Conservation (phyloP, 306 rosid species). For the Vigna angularis region DNA sequence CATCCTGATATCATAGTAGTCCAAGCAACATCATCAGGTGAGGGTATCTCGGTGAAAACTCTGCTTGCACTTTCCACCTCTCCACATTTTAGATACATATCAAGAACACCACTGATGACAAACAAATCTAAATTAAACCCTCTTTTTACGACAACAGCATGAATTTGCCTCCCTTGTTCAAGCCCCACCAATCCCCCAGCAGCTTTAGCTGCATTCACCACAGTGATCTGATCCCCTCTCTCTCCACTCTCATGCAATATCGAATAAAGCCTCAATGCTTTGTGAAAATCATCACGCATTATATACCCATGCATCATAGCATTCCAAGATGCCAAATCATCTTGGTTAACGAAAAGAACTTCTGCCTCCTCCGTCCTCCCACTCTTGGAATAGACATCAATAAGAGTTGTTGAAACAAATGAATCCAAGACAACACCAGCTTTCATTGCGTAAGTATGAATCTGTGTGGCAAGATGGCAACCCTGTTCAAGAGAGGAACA, state of each 20-base stretch:
- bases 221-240: constrained; percentile 60
- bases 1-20: constrained; percentile 86
- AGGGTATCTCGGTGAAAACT: constrained; percentile 65
- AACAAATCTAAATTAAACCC: constrained; percentile 62
- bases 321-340: constrained; percentile 82
- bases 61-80: constrained; percentile 63
- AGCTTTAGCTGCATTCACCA: constrained; percentile 80
- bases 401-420: constrained; percentile 75
- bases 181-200: constrained; percentile 65
- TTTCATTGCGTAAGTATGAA: constrained; percentile 73
- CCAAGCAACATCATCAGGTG: constrained; percentile 85
- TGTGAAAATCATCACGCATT: constrained; percentile 48
- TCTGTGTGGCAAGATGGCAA: constrained; percentile 54
- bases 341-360: constrained; percentile 55
- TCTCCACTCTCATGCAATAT: constrained; percentile 61
- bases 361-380: constrained; percentile 77
- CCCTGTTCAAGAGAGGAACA: constrained; percentile 68
- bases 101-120: constrained; percentile 72
- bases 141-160: constrained; percentile 57
- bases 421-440: constrained; percentile 54
- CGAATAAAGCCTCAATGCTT: constrained; percentile 64
- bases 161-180: constrained; percentile 77
- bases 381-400: constrained; percentile 74
- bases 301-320: constrained; percentile 82
- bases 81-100: constrained; percentile 86